Conservation (phyloP, 495 filamentous ascomycete species). For the Oleoguttula mirabilis region DNA sequence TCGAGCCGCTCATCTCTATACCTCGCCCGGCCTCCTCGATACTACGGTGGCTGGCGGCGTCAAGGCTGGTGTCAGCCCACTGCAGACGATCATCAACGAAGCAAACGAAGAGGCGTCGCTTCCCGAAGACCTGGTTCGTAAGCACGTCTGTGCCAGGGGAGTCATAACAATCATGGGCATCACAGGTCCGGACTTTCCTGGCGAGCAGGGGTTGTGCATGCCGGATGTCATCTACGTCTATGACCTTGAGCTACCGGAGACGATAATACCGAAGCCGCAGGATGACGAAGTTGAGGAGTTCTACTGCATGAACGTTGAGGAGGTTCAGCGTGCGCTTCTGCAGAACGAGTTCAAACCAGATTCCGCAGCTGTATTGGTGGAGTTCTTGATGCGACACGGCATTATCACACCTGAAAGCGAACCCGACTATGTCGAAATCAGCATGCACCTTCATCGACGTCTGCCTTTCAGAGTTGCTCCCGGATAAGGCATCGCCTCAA, state of each 20-base stretch:
- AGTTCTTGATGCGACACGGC: slow-evolving; percentile 46
- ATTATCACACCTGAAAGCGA: slow-evolving; percentile 41
- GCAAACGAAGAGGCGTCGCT: slow-evolving; percentile 44
- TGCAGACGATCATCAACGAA: slow-evolving; percentile 42
- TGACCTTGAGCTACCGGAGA: slow-evolving; percentile 35
- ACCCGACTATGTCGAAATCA: slow-evolving; percentile 38
- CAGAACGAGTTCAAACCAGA: slow-evolving; percentile 43
- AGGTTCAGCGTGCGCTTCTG: slow-evolving; percentile 35
- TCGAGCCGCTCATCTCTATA: slow-evolving; percentile 35
- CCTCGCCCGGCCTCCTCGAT: slow-evolving; percentile 44
- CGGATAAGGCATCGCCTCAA: too few species aligned
- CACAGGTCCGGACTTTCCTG: slow-evolving; percentile 23
- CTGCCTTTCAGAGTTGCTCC: slow-evolving; percentile 34
- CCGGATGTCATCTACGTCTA: slow-evolving; percentile 40
- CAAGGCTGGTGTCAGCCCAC: slow-evolving; percentile 30
- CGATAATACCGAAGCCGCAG: slow-evolving; percentile 32
- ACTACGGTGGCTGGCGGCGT: slow-evolving; percentile 45
- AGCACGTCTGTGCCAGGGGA: slow-evolving; percentile 23
- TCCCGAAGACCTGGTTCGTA: slow-evolving; percentile 22
- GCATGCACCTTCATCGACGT: slow-evolving; percentile 35
- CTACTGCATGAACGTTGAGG: slow-evolving; percentile 34
- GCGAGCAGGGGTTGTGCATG: slow-evolving; percentile 29
- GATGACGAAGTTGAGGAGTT: slow-evolving; percentile 46
- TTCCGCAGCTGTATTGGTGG: slow-evolving; percentile 38
- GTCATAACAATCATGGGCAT: slow-evolving; percentile 33